A percentile compares a stretch with the other conserved stretches of the same genome.
Conservation (phyloP, 1,139 yeast species). For the Pichia sp. region DNA sequence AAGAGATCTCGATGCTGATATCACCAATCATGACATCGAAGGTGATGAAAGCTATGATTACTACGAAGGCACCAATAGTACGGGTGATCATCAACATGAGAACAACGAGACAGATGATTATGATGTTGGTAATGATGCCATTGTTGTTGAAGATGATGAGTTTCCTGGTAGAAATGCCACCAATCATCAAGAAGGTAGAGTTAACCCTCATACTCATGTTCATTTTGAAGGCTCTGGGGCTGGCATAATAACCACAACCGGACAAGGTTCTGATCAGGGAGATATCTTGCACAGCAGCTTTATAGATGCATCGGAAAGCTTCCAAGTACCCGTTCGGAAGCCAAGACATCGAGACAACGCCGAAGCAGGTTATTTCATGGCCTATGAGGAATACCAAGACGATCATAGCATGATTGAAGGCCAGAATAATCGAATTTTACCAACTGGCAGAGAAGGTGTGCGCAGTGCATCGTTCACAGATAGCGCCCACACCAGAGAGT, state of each 20-base stretch:
- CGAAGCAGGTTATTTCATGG: constrained; percentile 34
- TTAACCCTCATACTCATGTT: too few species aligned
- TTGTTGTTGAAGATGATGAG: constrained; percentile 2
- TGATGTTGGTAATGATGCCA: constrained; percentile 6
- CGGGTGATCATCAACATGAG: too few species aligned
- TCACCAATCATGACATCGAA: not conserved
- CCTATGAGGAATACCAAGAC: constrained; percentile 50
- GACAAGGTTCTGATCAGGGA: too few species aligned
- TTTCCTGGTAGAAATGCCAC: too few species aligned
- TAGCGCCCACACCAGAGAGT: too few species aligned
- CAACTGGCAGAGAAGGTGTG: constrained; percentile 1
- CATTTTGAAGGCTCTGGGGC: too few species aligned
- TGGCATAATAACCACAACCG: too few species aligned
- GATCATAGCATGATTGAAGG: constrained; percentile 37
- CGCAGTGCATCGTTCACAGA: too few species aligned
- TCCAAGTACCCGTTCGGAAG: not conserved
- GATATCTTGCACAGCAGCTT: constrained; percentile 24
- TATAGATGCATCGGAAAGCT: constrained; percentile 2
- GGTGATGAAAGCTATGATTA: constrained; percentile 1
- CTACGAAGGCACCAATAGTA: too few species aligned
- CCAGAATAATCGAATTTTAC: not conserved
- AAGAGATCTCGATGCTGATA: not conserved
- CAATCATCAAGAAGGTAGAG: too few species aligned
- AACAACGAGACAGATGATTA: constrained; percentile 1
- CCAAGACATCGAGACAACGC: not conserved